phyloP scores from a whole-genome alignment of 2,329 filamentous ascomycete genomes.

The Penicillium sp. region DNA sequence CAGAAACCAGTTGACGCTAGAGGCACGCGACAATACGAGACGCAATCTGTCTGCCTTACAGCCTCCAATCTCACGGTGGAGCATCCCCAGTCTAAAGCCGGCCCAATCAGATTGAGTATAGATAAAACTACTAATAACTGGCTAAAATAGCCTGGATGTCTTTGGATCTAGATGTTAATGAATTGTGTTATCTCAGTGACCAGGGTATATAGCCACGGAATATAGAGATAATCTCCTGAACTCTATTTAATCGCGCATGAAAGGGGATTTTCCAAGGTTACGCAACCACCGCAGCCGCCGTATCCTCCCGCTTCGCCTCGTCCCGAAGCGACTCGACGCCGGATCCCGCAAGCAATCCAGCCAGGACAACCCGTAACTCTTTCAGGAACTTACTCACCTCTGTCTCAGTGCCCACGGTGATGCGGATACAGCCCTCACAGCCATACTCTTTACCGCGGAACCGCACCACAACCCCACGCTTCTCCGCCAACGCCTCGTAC shows the following conservation, averaged over 20 bases:
- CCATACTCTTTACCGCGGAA: slow-evolving; percentile 92
- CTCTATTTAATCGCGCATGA: neutral
- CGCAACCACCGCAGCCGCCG: slow-evolving; percentile 35
- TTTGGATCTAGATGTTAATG: too few species aligned
- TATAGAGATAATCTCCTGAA: neutral
- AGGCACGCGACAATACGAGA: neutral
- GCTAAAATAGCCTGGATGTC: neutral
- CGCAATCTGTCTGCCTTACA: neutral
- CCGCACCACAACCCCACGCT: slow-evolving; percentile 84
- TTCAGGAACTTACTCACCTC: slow-evolving; percentile 79
- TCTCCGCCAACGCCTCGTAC: slow-evolving; percentile 83
- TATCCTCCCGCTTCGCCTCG: slow-evolving; percentile 49
- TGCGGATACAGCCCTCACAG: slow-evolving; percentile 82
- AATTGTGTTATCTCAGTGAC: neutral
- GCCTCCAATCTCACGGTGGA: neutral
- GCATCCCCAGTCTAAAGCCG: neutral
- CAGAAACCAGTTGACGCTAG: neutral
- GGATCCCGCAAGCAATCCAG: slow-evolving; percentile 47
- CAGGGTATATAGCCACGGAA: neutral
- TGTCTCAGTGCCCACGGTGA: slow-evolving; percentile 86
- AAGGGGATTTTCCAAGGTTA: neutral
- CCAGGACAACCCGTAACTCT: slow-evolving; percentile 60
- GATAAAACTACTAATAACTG: neutral
- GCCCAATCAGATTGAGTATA: neutral
- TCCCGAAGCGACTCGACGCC: slow-evolving; percentile 33